A percentile compares a stretch with the other conserved stretches of the same genome.
These are phyloP conservation scores for Nicotiana attenuata DNA, from an alignment of 257 asterid genomes.

Conservation along the genomic window DNA sequence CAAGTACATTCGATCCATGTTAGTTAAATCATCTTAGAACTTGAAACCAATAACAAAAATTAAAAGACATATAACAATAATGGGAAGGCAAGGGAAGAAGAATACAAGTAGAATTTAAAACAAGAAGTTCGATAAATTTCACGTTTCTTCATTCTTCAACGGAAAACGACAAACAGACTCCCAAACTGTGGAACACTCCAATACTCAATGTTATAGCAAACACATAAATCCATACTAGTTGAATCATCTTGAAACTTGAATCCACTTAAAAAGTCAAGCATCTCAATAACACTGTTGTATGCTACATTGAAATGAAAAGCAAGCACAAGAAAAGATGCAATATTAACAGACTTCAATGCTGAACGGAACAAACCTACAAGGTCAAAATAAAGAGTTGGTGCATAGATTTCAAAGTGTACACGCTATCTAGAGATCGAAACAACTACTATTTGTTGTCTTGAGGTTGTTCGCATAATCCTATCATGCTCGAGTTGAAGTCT, in stretches of 20 bases:
- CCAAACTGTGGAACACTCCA: neutral
- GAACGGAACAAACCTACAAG: neutral
- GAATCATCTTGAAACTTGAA: neutral
- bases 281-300: neutral
- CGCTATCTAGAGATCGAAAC: neutral
- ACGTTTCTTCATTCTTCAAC: neutral
- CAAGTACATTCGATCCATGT: neutral
- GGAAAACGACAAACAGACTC: neutral
- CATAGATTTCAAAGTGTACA: neutral
- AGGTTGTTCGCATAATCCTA: neutral
- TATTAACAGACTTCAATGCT: neutral
- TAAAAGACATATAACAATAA: neutral
- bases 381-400: neutral
- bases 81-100: neutral
- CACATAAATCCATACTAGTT: neutral
- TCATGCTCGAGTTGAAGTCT: neutral
- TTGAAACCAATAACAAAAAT: neutral
- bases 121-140: neutral
- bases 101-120: neutral
- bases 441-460: neutral
- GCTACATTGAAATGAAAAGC: neutral
- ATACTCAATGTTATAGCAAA: neutral
- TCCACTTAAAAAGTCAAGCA: neutral
- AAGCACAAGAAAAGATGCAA: neutral
- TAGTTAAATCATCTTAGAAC: neutral